Evolutionary conservation across 1,139 yeast genomes (phyloP).

Genomic region (Trichomonascaceae sp.): DNA sequence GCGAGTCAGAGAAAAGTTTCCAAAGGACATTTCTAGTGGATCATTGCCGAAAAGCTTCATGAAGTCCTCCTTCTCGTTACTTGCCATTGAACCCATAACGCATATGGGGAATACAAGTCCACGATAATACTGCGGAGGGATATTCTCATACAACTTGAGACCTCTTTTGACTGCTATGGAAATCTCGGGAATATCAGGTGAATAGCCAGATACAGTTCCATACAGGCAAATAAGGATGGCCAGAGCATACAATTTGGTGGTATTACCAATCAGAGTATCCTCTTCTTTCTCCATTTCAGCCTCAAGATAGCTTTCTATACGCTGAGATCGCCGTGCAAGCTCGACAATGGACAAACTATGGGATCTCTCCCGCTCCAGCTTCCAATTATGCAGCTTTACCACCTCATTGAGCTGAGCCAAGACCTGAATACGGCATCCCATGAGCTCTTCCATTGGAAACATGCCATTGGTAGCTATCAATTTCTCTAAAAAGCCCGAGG

Average conservation of each 20-base stretch:
- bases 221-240: conserved; percentile 13
- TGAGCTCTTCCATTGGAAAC: conserved; percentile 12
- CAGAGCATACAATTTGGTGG: conserved; percentile 13
- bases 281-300: conserved; percentile 9
- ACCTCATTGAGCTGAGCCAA: conserved; percentile 14
- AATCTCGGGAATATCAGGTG: conserved; percentile 13
- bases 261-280: conserved; percentile 9
- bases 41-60: conserved; percentile 10
- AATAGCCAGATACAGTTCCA: conserved; percentile 14
- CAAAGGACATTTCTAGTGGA: conserved; percentile 10
- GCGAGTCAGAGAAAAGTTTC: conserved; percentile 11
- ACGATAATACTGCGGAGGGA: conserved; percentile 12
- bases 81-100: conserved; percentile 12
- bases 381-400: conserved; percentile 11
- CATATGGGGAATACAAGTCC: conserved; percentile 15
- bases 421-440: conserved; percentile 14
- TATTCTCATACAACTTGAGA: conserved; percentile 9
- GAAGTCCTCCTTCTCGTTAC: conserved; percentile 9
- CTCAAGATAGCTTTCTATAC: conserved; percentile 8
- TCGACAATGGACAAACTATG: conserved; percentile 7
- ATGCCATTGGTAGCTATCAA: conserved; percentile 3
- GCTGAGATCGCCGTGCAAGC: conserved; percentile 5
- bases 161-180: conserved; percentile 11
- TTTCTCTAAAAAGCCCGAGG: conserved; percentile 10
- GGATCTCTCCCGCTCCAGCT: neutral